Conservation (phyloP, 805 yeast species). For the Yarrowia sp. region DNA sequence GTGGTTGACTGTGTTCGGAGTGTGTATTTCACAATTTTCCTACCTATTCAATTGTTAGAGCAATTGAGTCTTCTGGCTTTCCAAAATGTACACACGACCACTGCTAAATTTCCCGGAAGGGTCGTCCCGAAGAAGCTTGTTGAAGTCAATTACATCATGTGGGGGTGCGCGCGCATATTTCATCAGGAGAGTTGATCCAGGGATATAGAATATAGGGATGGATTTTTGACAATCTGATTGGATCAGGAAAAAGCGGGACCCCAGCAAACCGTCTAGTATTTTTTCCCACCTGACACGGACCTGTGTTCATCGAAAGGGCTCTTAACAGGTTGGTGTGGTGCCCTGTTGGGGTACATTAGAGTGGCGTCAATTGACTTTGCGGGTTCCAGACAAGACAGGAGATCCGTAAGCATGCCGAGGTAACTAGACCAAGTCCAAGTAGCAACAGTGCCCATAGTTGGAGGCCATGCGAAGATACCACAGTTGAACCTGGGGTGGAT, state of each 20-base stretch:
- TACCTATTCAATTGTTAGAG: too few species aligned
- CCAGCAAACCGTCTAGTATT: too few species aligned
- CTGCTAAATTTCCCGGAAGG: not conserved
- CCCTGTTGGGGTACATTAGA: not conserved
- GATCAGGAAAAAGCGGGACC: not conserved
- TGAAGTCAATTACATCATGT: conserved; percentile 18
- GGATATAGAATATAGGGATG: too few species aligned
- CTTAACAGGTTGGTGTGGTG: not conserved
- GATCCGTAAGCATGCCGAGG: not conserved
- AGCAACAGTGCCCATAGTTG: not conserved
- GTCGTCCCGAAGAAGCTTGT: not conserved
- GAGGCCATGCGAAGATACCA: too few species aligned
- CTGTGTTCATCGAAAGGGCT: not conserved
- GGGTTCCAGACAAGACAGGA: not conserved
- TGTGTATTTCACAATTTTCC: not conserved
- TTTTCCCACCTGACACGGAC: not conserved
- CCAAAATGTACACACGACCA: not conserved
- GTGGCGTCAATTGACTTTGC: conserved; percentile 17
- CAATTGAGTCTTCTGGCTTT: not conserved
- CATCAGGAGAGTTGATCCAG: not conserved
- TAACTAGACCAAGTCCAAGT: too few species aligned
- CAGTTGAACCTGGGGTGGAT: too few species aligned
- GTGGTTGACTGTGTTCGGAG: not conserved
- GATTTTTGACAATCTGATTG: not conserved
- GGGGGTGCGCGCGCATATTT: not conserved